Evolutionary conservation across 768 basidiomycete species (phyloP), one percentile per base, ranked within the genome.

Genomic region (Tephrocybe rancida): DNA sequence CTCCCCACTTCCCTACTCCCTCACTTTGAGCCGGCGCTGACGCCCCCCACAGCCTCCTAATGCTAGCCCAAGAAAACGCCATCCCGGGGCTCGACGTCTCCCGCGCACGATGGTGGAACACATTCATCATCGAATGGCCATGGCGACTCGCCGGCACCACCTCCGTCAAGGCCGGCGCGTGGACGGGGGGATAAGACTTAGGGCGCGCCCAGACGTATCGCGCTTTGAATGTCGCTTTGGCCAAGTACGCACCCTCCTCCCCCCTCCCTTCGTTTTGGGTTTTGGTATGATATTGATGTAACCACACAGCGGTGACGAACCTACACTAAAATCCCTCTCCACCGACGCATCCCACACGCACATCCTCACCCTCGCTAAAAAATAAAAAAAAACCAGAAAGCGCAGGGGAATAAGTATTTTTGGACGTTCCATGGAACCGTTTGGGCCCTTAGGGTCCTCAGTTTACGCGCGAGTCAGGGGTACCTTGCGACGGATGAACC

Each of bases 381-480:
- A 67, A 49, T 72, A 69, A 42, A 63, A n/a, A n/a, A n/a, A n/a
- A n/a, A n/a, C n/a, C n/a, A n/a, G n/a, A n/a, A 65, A 21, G 52
- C 59, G 3, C n/a, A n/a, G n/a, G 39, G 51, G 4, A 60, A 54
- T 52, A 71, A 59, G 45, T 75, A 76, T 47, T 60, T 77, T 48
- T 82, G 82, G 74, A 68, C 67, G 48, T 65, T 82, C 62, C 72
- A 84, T 64, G 61, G 77, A 59, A 70, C 75, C 62, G 62, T 81
- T 24, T 70, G 77, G 2, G 85, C 87, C 0, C 77, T 79, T 27
- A 77, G 78, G 39, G 74, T 90, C 7, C 64, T 89, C 16, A 88
- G 87, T 25, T 69, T 90, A 3, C 83, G 90, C 34, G 78, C 77
- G 18, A 68, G 69, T 5, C 79, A 86, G 43, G 84, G 80, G 7